Evolutionary conservation across 2,329 filamentous ascomycete species (phyloP).

Genomic region (Pochonia chlamydosporia): DNA sequence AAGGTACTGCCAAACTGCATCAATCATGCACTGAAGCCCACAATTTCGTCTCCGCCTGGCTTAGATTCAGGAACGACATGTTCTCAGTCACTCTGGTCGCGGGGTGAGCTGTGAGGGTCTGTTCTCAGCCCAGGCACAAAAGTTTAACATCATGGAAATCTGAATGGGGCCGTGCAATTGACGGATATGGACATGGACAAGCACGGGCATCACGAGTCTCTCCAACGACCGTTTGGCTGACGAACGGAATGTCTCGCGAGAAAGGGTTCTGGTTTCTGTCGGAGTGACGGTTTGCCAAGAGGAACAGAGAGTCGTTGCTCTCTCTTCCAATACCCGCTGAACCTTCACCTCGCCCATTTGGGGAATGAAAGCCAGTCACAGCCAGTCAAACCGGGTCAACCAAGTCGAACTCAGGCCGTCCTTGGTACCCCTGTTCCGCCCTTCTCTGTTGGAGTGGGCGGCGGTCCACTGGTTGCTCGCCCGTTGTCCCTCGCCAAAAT

Average conservation of each 20-base stretch:
- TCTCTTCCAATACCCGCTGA: not conserved
- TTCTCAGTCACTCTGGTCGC: not conserved
- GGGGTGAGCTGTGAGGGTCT: not conserved
- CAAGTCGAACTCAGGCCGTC: not conserved
- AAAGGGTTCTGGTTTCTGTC: no score
- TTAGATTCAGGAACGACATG: not conserved
- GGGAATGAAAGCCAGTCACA: not conserved
- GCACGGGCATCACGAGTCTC: no score
- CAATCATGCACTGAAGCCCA: not conserved
- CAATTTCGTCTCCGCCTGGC: not conserved
- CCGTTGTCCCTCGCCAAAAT: constrained; percentile 2
- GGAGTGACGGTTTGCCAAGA: not conserved
- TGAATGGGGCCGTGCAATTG: not conserved
- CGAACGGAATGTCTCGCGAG: no score
- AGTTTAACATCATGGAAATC: not conserved
- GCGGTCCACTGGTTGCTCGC: constrained; percentile 5
- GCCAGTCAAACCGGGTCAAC: not conserved
- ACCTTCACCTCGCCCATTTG: not conserved
- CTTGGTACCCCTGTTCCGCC: constrained; percentile 7
- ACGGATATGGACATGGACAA: not conserved
- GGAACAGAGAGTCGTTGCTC: not conserved
- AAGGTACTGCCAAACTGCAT: not conserved
- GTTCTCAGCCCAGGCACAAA: not conserved
- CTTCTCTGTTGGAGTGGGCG: constrained; percentile 1
- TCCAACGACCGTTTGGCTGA: no score